phyloP scores from a whole-genome alignment of 768 basidiomycete genomes.

The Gymnopilus junonius region DNA sequence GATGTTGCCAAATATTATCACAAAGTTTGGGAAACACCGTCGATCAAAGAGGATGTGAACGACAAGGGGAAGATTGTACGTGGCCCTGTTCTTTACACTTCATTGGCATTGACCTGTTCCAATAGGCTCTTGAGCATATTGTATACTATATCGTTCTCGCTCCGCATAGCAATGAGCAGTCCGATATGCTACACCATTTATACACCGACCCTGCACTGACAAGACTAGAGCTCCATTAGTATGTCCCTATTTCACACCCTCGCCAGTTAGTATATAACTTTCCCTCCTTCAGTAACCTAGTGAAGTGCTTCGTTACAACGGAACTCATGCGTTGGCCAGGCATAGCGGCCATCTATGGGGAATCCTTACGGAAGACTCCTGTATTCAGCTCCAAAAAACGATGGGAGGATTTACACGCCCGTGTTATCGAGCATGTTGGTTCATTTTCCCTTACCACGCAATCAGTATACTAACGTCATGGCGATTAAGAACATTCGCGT shows the following conservation, averaged over 20 bases:
- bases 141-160: conserved; percentile 94
- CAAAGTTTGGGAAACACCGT: conserved; percentile 97
- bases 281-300: conserved; percentile 70
- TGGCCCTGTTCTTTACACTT: conserved; percentile 6
- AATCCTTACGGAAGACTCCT: conserved; percentile 75
- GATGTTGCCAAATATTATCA: conserved; percentile 95
- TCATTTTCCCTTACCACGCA: conserved; percentile 2
- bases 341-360: conserved; percentile 86
- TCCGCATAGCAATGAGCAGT: conserved; percentile 95
- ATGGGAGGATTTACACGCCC: conserved; percentile 95
- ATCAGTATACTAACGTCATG: neutral
- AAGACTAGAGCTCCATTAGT: conserved; percentile 89
- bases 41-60: conserved; percentile 82
- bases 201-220: conserved; percentile 76
- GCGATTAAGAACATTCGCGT: conserved; percentile 87
- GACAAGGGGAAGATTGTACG: conserved; percentile 72
- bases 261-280: conserved; percentile 1
- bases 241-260: conserved; percentile 25
- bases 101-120: conserved; percentile 11
- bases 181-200: conserved; percentile 92
- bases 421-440: conserved; percentile 95
- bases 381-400: conserved; percentile 81
- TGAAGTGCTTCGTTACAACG: conserved; percentile 91
- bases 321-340: conserved; percentile 98
- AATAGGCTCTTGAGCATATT: conserved; percentile 90